Base-by-base conservation (phyloP, 176 grass and related monocot genomes). In the Coix lacrymajobi region DNA sequence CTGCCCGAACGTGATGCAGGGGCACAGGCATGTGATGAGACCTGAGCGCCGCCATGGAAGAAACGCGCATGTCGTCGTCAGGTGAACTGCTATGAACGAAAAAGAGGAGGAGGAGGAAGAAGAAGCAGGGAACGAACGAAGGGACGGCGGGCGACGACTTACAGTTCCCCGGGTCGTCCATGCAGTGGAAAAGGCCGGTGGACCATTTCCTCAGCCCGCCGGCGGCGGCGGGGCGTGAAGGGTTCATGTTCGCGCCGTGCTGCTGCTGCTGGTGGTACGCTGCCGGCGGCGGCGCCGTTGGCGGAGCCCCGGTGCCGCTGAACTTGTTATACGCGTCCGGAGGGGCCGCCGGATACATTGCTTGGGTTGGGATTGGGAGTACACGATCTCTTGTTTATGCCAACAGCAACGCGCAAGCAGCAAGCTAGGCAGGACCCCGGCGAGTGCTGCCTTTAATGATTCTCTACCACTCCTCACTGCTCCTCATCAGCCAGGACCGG, bases 151-250 rank as follows among this genome's bases (percentile, higher is more conserved):
- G n/a, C n/a, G 33, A 16, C 1, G 69, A 29, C 69, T 93, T 87
- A 94, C 93, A 99, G 91, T 96, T 99, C 3, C 93, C 93, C 2
- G 96, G 93, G 45, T 99, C 96, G 83, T 99, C 96, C 91, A 92
- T 89, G 76, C 96, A 99, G 86, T 99, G 91, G 91, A 92, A 99
- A 63, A 99, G 96, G 26, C 96, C 89, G 15, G 96, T 99, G 13
- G 96, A 99, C 96, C 96, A 99, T 24, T 13, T 73, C 33, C 64
- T 77, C 38, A 95, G 56, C 39, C 78, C 62, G 70, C 26, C n/a
- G 56, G 5, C 25, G 24, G 40, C 29, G 69, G 19, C 77, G 82
- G 77, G 11, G 70, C 65, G 77, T 6, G 67, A 29, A 30, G 82
- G 66, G 54, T 91, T 77, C 91, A 97, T 93, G 66, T 81, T 67